Evolutionary conservation across 1,284 basidiomycete species (phyloP).

Genomic region (Boletus calvinii): DNA sequence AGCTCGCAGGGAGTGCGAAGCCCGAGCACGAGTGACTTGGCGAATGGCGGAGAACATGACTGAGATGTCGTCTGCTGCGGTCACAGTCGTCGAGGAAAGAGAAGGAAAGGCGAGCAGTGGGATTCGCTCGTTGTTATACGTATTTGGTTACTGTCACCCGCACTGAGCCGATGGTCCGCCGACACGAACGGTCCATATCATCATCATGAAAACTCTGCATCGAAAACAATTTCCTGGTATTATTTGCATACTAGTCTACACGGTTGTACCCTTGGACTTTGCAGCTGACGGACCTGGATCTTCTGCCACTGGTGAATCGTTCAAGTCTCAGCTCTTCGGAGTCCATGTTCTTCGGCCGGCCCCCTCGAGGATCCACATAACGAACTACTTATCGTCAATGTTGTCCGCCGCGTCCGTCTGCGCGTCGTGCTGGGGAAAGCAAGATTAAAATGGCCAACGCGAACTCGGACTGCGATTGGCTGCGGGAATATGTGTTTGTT

Average conservation of each 20-base stretch:
- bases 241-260: neutral
- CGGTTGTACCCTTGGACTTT: neutral
- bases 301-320: no score
- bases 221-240: neutral
- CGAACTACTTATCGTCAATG: neutral
- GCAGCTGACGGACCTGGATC: no score
- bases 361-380: neutral
- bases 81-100: neutral
- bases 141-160: slow-evolving; percentile 23
- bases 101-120: neutral
- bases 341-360: neutral
- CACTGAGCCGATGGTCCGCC: slow-evolving; percentile 11
- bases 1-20: slow-evolving; percentile 6
- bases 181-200: neutral
- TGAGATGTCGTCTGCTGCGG: neutral
- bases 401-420: neutral
- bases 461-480: slow-evolving; percentile 5
- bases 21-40: slow-evolving; percentile 23
- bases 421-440: neutral
- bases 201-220: neutral
- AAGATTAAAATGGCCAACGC: neutral
- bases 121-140: slow-evolving; percentile 8
- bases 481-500: slow-evolving; percentile 13
- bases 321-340: no score
- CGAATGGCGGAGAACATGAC: slow-evolving; percentile 28